Percentiles rank a stretch among this genome's conserved stretches.
Conservation (phyloP, 2,329 filamentous ascomycete species). For the Cladorrhinum sp. region DNA sequence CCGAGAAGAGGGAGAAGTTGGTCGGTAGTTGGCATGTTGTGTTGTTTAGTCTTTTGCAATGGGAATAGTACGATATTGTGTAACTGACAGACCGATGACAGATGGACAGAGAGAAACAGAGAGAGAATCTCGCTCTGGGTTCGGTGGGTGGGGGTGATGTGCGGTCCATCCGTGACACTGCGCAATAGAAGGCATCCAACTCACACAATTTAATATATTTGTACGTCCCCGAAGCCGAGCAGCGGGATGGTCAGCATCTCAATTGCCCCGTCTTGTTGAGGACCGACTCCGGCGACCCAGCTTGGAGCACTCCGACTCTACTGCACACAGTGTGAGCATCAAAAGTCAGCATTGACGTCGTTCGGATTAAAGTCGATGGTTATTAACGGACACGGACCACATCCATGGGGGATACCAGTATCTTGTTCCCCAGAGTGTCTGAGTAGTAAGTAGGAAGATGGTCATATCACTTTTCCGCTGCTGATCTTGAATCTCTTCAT, state of each 20-base stretch:
- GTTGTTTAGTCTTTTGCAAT: background rate
- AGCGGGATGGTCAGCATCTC: slow-evolving; percentile 4
- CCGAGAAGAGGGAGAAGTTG: background rate
- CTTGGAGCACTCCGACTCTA: background rate
- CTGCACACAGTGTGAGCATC: background rate
- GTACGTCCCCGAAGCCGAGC: slow-evolving; percentile 1
- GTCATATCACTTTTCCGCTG: background rate
- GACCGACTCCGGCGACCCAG: background rate
- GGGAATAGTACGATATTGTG: background rate
- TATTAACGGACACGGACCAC: background rate
- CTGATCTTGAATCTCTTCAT: too few relatives aligned
- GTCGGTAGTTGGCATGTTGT: background rate
- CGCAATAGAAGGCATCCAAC: slow-evolving; percentile 4
- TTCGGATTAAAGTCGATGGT: background rate
- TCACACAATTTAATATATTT: slow-evolving; percentile 10
- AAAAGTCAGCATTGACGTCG: background rate
- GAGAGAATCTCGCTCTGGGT: background rate
- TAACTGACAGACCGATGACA: background rate
- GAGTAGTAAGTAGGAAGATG: background rate
- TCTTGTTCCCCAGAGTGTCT: too few relatives aligned
- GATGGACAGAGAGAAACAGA: too few relatives aligned
- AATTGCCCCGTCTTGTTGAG: background rate
- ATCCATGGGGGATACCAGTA: background rate
- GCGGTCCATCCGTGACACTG: background rate
- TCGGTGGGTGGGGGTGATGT: background rate